Base-by-base conservation (phyloP, 75 land plant genomes). In the Picea sitchensis region DNA sequence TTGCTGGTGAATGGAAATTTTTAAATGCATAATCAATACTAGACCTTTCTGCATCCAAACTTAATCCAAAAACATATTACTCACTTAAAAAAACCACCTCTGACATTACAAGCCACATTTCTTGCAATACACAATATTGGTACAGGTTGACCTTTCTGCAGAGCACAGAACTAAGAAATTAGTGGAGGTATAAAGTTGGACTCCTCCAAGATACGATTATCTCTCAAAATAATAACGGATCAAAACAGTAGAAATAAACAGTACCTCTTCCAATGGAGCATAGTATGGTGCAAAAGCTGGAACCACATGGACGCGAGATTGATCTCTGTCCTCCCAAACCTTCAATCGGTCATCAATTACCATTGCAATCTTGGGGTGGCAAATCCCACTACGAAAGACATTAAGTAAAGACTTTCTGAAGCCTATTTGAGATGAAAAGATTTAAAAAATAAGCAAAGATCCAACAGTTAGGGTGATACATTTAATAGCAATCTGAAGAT, bases 241-340 rank as follows among this genome's bases (percentile, higher is more conserved):
- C 41, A 32, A 32, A 18, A 17, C 6, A 72, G 34, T 5, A 72
- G 20, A 11, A 26, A 18, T 17, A 9, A 51, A 9, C 56, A 26
- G 75, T 81, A 96, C 98, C 91, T 96, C 99, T 61, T 93, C 94
- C 82, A 89, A 88, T 81, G 99, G 99, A 77, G 94, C 91, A 88
- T 89, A 86, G 78, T 96, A 96, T 59, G 99, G 99, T 76, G 91
- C 91, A 86, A 92, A 96, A 75, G 97, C 91, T 75, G 94, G 95
- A 63, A 96, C 99, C 76, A 94, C 93, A 83, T 96, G 96, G 72
- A 96, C 99, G 59, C 94, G 87, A 69, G 94, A 84, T 79, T 96
- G 99, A 85, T 96, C 99, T 77, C 78, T 82, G 17, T 92, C 97
- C 85, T 91, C 94, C 99, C 99, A 96, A 17, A 96, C 99, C 84